Base-by-base conservation (phyloP, 192 early-diverging fungal species). In the Mycoemilia scoparia region DNA sequence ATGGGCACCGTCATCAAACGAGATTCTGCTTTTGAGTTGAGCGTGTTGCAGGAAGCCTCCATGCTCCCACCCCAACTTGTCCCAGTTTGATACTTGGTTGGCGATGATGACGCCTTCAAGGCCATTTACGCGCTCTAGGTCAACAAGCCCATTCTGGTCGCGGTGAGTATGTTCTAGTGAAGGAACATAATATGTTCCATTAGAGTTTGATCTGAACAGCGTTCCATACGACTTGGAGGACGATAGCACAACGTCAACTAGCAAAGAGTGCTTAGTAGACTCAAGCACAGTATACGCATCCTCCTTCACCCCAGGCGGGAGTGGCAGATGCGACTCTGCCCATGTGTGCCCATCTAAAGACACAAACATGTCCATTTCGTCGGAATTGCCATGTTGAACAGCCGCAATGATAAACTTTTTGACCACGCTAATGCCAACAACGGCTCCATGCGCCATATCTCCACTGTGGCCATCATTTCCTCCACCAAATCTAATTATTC, bases 101-200 rank as follows among this genome's bases (percentile, higher is more conserved):
- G 86, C 79, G 2, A 91, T 47, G 20, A 86, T 52, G 7, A 93
- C 76, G 11, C 85, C 88, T 31, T 79, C 71, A 3, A 86, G 54
- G 8, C 77, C 74, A 24, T 85, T 72, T 20, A 89, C 69, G 7
- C 78, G 68, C 62, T 95, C 90, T 57, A 89, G 86, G 45, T 97
- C 92, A 5, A 95, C 83, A 18, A 69, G 45, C 12, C 88, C 92
- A 5, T 51, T 24, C 0, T 19, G 9, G 28, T 83, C 71, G 20
- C 84, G 74, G 41, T 97, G 87, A 12, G 80, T 82, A 50, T 85
- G 65, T 20, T 84, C 67, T 18, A 87, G 68, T 21, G 77, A 63
- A 36, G 68, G 68, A 24, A 74, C 71, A 49, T 88, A 97, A 41
- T 77, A 77, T 1, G 71, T 84, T 34, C 92, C 92, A 29, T 88